Evolutionary conservation across 208 protist genomes (phyloP).

Genomic region (Wallacemonas sp.): DNA sequence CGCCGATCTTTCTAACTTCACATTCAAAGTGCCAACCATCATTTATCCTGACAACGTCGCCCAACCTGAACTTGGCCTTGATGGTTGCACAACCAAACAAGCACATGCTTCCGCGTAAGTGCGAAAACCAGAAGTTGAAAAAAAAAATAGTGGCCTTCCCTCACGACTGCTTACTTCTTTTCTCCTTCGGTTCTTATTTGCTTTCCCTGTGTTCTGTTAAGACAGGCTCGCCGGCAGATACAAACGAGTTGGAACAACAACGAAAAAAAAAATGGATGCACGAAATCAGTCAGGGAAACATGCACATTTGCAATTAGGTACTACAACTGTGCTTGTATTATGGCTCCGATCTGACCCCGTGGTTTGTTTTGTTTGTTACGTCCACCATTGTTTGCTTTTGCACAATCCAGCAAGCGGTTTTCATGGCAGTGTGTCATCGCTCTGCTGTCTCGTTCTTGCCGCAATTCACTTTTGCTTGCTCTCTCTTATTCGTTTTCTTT

Average conservation of each 20-base stretch:
- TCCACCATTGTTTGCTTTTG: neutral
- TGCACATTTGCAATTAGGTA: too few relatives aligned
- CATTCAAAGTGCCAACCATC: conserved; percentile 70
- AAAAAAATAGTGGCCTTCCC: too few relatives aligned
- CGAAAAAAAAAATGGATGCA: too few relatives aligned
- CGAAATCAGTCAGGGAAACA: too few relatives aligned
- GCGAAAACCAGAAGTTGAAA: conserved; percentile 1
- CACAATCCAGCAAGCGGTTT: too few relatives aligned
- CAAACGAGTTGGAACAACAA: too few relatives aligned
- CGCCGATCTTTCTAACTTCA: conserved; percentile 60
- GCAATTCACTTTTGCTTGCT: conserved; percentile 6
- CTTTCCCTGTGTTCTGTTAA: conserved; percentile 1
- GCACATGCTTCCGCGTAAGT: conserved; percentile 13
- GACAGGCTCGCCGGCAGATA: too few relatives aligned
- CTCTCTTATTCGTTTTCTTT: conserved; percentile 28
- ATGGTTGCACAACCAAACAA: conserved; percentile 24
- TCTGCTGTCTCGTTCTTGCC: too few relatives aligned
- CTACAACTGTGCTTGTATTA: too few relatives aligned
- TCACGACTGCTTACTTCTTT: conserved; percentile 12
- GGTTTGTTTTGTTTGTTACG: neutral
- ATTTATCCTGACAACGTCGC: conserved; percentile 74
- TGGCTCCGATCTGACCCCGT: too few relatives aligned
- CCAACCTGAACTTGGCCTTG: conserved; percentile 62
- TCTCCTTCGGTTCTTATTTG: conserved; percentile 23
- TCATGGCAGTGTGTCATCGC: too few relatives aligned